Base-by-base conservation (phyloP, 805 yeast genomes). In the Nematodospora valgi region DNA sequence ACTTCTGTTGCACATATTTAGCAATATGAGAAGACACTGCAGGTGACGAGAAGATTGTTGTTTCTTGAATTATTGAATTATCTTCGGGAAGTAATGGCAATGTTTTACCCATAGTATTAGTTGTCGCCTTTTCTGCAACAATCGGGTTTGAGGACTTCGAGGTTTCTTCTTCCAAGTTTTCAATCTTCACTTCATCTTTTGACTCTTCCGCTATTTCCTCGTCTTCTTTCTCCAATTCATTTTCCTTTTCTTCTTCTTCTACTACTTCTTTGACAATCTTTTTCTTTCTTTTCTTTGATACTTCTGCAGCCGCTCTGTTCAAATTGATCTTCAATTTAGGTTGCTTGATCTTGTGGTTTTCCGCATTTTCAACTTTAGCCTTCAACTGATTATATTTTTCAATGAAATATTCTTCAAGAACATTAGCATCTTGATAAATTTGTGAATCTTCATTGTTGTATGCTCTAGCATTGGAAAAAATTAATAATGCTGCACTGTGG, bases 361-460 rank as follows among this genome's bases (percentile, higher is more conserved):
- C n/a, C 4, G 23, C 39, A 20, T 37, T 37, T 6, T 32, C 27
- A 24, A 52, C 38, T 47, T 55, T 38, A 23, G 53, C 31, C 30
- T 51, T 53, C 27, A 64, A 46, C n/a, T 47, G 56, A 6, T 46
- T 35, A 39, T 43, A 62, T 47, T 70, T 60, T 41, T 66, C 62
- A 24, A 66, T 62, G 44, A 82, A 78, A 40, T 68, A 69, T 20
- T 67, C 68, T 41, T 75, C 69, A 34, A 93, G 68, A 28, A 73
- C 71, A 24, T 56, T 59, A 0, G 97, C 82, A 59, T 87, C 94
- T 40, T 75, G 75, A 51, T 79, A 78, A 26, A 89, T 80, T 35
- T 77, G 68, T 35, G 93, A 77, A 2, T 74, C 77, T 34, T 83
- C 83, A 40, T 79, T 83, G 56, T 89, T 91, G 59, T 80, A 91